Percentiles rank a stretch among this genome's conserved stretches.
Conservation (phyloP, 1,139 yeast genomes). For the Geotrichum siamense region DNA sequence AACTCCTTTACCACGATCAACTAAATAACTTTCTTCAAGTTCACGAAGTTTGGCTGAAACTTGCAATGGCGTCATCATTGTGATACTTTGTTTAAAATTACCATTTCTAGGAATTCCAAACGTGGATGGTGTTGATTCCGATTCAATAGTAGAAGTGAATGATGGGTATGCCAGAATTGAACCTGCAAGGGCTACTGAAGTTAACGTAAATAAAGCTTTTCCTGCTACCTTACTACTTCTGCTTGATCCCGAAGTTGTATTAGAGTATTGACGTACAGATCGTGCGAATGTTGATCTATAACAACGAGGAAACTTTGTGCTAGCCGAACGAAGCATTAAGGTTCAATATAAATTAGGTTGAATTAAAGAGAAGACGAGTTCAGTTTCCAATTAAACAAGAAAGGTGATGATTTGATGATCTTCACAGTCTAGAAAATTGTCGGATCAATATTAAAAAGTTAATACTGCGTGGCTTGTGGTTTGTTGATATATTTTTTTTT, state of each 20-base stretch:
- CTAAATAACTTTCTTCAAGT: conserved; percentile 70
- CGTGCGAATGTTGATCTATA: background rate
- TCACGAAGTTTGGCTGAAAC: conserved; percentile 63
- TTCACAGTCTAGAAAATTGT: no score
- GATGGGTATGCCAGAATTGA: conserved; percentile 14
- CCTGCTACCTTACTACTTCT: conserved; percentile 1
- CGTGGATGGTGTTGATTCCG: conserved; percentile 14
- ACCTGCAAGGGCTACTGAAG: conserved; percentile 15
- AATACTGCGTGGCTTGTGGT: no score
- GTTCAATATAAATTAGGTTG: no score
- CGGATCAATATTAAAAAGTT: no score
- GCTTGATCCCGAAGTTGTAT: background rate
- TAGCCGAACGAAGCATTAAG: conserved; percentile 2
- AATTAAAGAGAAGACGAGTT: no score
- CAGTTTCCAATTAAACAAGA: no score
- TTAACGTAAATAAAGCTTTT: no score
- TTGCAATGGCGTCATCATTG: conserved; percentile 59
- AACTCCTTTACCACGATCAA: conserved; percentile 82
- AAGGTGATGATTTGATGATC: no score
- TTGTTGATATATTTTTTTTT: no score
- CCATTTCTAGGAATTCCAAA: conserved; percentile 17
- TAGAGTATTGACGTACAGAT: background rate
- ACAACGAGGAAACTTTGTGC: background rate
- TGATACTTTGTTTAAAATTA: conserved; percentile 12
- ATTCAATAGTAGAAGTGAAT: conserved; percentile 7